phyloP scores from a whole-genome alignment of 768 basidiomycete genomes.

The Boletus speciosus region DNA sequence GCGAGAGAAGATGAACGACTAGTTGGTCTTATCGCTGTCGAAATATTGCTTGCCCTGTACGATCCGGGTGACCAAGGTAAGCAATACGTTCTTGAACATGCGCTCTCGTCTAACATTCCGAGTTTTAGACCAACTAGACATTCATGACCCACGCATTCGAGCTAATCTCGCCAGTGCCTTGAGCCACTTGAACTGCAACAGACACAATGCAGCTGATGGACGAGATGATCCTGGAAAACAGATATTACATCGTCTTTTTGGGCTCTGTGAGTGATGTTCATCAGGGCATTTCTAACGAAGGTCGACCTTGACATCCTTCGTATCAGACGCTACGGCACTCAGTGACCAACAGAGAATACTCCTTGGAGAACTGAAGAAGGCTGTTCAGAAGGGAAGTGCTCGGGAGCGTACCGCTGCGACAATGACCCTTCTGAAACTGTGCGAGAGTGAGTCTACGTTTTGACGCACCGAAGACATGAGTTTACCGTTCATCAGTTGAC shows the following conservation, averaged over 20 bases:
- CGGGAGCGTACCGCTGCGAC: constrained; percentile 24
- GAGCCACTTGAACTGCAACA: not conserved
- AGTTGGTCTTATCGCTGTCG: constrained; percentile 20
- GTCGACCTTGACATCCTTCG: not conserved
- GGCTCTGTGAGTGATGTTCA: constrained; percentile 11
- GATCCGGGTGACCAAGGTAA: constrained; percentile 1
- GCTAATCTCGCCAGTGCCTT: constrained; percentile 18
- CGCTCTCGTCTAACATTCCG: not conserved
- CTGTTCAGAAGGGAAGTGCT: not conserved
- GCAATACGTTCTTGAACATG: not conserved
- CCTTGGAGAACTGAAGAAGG: constrained; percentile 10
- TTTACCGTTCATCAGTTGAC: constrained; percentile 4
- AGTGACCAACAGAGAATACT: constrained; percentile 1
- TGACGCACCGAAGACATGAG: not conserved
- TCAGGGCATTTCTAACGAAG: not conserved
- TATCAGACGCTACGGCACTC: constrained; percentile 7
- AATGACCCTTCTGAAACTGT: constrained; percentile 19
- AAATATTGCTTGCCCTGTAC: constrained; percentile 15
- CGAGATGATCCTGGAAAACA: not conserved
- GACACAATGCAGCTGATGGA: not conserved
- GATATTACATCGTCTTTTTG: constrained; percentile 13
- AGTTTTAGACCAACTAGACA: constrained; percentile 9
- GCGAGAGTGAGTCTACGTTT: constrained; percentile 13
- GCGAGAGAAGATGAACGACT: constrained; percentile 4
- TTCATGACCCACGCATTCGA: constrained; percentile 6